Base-by-base conservation (phyloP, 371 early-diverging fungal genomes). In the Entomophthora muscae region DNA sequence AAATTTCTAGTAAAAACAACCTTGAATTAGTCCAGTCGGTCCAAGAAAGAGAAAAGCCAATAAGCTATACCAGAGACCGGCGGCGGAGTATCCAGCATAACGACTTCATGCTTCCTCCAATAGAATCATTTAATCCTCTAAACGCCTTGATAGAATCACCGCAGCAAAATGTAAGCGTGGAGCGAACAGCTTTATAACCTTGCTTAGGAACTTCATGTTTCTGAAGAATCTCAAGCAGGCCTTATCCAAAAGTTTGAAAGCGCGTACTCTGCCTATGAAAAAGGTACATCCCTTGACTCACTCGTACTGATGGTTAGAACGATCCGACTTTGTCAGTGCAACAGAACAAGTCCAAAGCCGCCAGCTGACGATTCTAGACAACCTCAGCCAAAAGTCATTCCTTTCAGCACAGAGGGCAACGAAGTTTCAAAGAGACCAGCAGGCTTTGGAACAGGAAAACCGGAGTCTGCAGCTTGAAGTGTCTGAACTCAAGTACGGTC, bases 11-110 rank as follows among this genome's bases (percentile, higher is more conserved):
- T 53, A 53, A 63, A 63, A 63, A 10, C 7, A 52, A 63, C 17
- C 23, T 63, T 24, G 54, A 63, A 22, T 29, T 52, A 7, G 63
- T 52, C 5, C 32, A 51, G 54, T 63, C 63, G 7, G 63, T 63
- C 10, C 61, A 61, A 24, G 61, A 31, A 21, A 5, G 61, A 17
- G 61, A 61, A 33, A 61, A 22, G 33, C 61, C 61, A 2, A 22
- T 61, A 22, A 21, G 5, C 42, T 28, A 32, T 12, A 51, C 30
- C 12, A 23, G 61, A 32, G 61, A 61, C 7, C 31, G 63, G 27
- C 22, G 63, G n/a, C 28, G 54, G 2, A 63, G 63, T 54, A 63
- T 63, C 22, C 63, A 63, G 31, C 30, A 22, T 54, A 63, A 63
- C 30, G 63, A 53, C 7, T 52, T 63, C 27, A 52, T 54, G 26